Evolutionary conservation across 208 protist species (phyloP), one percentile per base, ranked within the genome.

Genomic region (Tetramitus jugosus): DNA sequence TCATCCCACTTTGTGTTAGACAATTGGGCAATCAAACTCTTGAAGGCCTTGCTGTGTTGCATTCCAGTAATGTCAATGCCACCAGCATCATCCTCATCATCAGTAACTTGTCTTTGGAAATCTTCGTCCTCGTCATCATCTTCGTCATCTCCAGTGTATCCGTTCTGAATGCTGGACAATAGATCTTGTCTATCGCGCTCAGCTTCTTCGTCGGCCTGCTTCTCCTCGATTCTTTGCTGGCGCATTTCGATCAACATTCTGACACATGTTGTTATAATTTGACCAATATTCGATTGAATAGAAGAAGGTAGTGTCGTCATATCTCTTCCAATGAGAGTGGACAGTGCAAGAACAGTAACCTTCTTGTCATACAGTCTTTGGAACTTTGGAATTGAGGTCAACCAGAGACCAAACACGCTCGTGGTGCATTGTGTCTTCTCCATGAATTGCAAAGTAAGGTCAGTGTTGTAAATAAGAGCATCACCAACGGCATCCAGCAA

Each of bases 351-450:
- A 33, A 74, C 26, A 23, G 67, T 10, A 39, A 29, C 6, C 29
- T 74, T 74, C 42, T 39, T 53, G 53, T 74, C 67, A 53, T 35
- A 74, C 10, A 74, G 10, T 39, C 67, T n/a, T 17, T 33, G 13
- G 0, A 74, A 39, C 13, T 35, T 1, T 42, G 67, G 17, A 23
- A 74, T 39, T 39, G 0, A 39, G 20, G 46, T 13, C 6, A 53
- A 74, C 67, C 67, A 74, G 20, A 43, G 35, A n/a, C 35, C n/a
- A 53, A 74, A 74, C 23, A 74, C 39, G 33, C 35, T 33, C 1
- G 37, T 13, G 23, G 67, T 74, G 0, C 7, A 35, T 53, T 74
- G 17, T 53, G 29, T 49, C 20, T 26, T 39, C 33, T 45, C 42
- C 17, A 74, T 52, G 39, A n/a, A 74, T 39, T 43, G 33, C 4